Evolutionary conservation across 495 filamentous ascomycete species (phyloP), one percentile per base, ranked within the genome.

Genomic region (Lasiosphaeria ovina): DNA sequence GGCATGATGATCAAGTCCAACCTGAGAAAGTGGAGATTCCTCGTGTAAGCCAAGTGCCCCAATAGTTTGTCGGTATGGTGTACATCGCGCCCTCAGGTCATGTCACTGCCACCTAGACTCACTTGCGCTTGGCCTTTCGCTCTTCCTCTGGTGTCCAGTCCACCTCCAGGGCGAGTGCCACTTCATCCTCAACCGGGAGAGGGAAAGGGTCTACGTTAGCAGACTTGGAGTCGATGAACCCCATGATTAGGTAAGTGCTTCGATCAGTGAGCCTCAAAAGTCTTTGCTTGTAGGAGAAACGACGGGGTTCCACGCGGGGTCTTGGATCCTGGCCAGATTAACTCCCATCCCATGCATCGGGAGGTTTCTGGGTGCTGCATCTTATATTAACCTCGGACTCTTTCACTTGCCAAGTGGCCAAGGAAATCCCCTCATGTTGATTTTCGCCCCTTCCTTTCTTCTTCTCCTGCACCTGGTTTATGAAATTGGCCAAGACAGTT

Each of bases 1-100:
- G 82, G 82, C 14, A 85, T 65, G 8, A 72, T 57, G 62, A 80
- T 81, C 5, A 79, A 64, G 61, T 85, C 82, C 24, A 84, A 54
- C 58, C 80, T 85, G 36, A 11, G 24, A 47, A 14, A 4, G 12
- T 5, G 44, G 44, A 9, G 6, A n/a, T 5, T n/a, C 44, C 44
- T n/a, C 16, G 44, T n/a, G 44, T 47, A 47, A 47, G 44, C 2
- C 44, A 47, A 47, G 44, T 14, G 5, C 11, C 12, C 3, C 16
- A 4, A 47, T 9, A 47, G 44, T 11, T n/a, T n/a, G 44, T n/a
- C 6, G 0, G 11, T 24, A 24, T 24, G 24, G 24, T 24, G 24
- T 24, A 2, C 24, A 24, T 47, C 6, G 12, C 44, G 16, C 3
- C 44, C 12, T n/a, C 47, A 48, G 36, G 16, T 14, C 17, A 14